These are phyloP conservation scores for Candida peoriensis DNA, from an alignment of 805 yeast genomes.

Conservation along the genomic window DNA sequence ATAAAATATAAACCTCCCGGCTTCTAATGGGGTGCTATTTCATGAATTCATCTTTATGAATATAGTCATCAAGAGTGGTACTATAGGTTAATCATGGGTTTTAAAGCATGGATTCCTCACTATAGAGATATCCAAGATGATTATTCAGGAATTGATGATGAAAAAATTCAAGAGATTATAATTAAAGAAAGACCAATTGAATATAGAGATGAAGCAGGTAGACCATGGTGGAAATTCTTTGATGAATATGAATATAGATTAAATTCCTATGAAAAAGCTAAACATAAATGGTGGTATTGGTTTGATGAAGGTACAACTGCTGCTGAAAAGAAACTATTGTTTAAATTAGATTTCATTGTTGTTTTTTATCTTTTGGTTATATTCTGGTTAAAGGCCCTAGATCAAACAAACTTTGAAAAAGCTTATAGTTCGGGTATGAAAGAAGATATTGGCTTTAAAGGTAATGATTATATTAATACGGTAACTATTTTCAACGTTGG, in stretches of 20 bases:
- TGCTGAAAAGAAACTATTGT: background rate
- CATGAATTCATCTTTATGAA: too few species aligned
- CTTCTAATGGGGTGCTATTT: too few species aligned
- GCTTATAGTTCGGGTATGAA: constrained; percentile 62
- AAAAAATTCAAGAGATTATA: background rate
- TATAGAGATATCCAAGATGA: background rate
- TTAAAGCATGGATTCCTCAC: too few species aligned
- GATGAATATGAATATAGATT: constrained; percentile 1
- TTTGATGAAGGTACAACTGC: background rate
- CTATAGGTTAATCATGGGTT: too few species aligned
- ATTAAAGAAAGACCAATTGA: background rate
- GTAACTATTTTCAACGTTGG: constrained; percentile 57
- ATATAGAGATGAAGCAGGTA: background rate
- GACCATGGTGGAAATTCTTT: background rate
- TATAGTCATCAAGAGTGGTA: too few species aligned
- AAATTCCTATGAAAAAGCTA: background rate
- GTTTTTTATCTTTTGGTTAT: constrained; percentile 51
- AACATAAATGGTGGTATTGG: background rate
- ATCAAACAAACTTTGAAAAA: constrained; percentile 53
- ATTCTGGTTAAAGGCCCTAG: constrained; percentile 64
- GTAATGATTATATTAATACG: constrained; percentile 56
- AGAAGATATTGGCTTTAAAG: constrained; percentile 48
- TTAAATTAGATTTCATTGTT: constrained; percentile 47
- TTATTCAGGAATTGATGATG: background rate
- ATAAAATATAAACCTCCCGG: too few species aligned